A percentile compares a stretch with the other conserved stretches of the same genome.
Conservation (phyloP, 805 yeast species). For the Kodamaea jinghongensis region DNA sequence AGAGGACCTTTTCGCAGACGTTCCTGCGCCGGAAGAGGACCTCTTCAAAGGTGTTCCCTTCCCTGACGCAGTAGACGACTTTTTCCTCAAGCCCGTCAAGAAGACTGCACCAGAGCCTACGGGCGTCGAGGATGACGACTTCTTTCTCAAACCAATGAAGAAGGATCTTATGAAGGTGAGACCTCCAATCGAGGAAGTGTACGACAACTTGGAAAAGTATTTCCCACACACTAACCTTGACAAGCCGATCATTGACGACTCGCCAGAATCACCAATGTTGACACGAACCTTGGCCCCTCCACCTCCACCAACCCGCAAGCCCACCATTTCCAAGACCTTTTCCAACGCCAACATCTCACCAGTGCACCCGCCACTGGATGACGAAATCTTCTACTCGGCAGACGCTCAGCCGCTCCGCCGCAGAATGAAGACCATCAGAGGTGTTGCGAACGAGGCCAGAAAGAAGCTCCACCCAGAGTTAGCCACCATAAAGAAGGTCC, state of each 20-base stretch:
- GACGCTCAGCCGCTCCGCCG: slow-evolving; percentile 41
- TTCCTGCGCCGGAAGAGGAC: no score
- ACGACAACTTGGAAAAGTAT: slow-evolving; percentile 84
- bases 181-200: slow-evolving; percentile 93
- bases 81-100: slow-evolving; percentile 1
- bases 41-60: no score
- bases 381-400: slow-evolving; percentile 37
- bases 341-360: slow-evolving; percentile 44
- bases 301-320: slow-evolving; percentile 19
- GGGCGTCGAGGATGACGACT: slow-evolving; percentile 14
- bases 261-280: slow-evolving; percentile 51
- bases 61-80: background rate
- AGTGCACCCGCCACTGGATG: slow-evolving; percentile 25
- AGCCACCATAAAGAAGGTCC: background rate
- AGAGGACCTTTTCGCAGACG: no score
- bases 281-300: background rate
- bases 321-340: slow-evolving; percentile 41
- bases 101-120: background rate
- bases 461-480: slow-evolving; percentile 17
- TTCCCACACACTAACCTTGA: slow-evolving; percentile 93
- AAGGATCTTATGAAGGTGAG: slow-evolving; percentile 58
- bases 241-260: slow-evolving; percentile 79
- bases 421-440: slow-evolving; percentile 87
- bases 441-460: slow-evolving; percentile 87
- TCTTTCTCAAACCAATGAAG: slow-evolving; percentile 17